Evolutionary conservation across 2,329 filamentous ascomycete species (phyloP).

Genomic region (Cytospora piceae): DNA sequence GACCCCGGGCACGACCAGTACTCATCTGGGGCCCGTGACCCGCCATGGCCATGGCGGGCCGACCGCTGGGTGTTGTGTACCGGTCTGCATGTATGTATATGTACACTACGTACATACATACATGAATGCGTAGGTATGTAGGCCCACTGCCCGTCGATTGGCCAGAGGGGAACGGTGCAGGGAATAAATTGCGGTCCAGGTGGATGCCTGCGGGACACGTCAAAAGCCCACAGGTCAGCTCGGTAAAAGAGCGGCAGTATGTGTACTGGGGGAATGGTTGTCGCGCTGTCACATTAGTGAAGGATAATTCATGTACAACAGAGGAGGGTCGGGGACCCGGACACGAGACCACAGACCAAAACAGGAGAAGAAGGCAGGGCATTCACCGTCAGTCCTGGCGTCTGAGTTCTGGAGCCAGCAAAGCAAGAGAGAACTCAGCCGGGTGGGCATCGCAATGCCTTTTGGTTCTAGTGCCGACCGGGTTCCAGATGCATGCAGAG

Average conservation of each 20-base stretch:
- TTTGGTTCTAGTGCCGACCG: constrained; percentile 11
- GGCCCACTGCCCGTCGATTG: constrained; percentile 20
- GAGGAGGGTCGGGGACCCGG: background rate
- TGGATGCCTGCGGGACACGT: background rate
- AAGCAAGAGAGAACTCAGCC: constrained; percentile 1
- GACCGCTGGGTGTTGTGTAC: background rate
- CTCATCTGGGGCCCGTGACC: background rate
- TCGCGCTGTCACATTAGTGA: background rate
- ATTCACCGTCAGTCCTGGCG: background rate
- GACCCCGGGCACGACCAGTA: background rate
- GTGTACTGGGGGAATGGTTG: background rate
- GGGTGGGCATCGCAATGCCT: constrained; percentile 8
- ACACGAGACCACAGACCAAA: background rate
- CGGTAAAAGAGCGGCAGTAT: background rate
- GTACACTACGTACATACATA: background rate
- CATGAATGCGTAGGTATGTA: no score
- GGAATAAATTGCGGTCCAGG: background rate
- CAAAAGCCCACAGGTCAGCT: background rate
- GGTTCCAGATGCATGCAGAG: constrained; percentile 19
- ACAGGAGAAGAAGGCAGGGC: background rate
- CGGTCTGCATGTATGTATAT: background rate
- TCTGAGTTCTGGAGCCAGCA: constrained; percentile 7
- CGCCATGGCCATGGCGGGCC: background rate
- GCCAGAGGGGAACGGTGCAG: background rate
- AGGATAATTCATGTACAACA: background rate